These are phyloP conservation scores for Dysphania ambrosioides DNA, from an alignment of 148 eudicot genomes.

Conservation along the genomic window DNA sequence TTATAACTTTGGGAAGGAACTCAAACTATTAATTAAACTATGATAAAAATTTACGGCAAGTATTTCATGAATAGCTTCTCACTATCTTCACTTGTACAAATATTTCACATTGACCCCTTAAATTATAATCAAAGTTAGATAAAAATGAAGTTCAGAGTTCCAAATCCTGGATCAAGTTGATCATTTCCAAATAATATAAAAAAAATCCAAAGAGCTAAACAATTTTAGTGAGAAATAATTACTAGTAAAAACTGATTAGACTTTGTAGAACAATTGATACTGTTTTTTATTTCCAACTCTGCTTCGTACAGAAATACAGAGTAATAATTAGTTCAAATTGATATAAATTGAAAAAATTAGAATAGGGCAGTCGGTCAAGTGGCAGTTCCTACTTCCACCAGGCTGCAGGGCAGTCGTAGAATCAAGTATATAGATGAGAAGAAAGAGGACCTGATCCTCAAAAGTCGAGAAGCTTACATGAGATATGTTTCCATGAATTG, in stretches of 20 bases:
- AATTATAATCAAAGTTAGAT: too few relatives aligned
- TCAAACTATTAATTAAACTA: neutral
- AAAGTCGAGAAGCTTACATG: constrained; percentile 52
- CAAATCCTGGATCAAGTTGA: neutral
- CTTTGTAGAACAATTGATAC: neutral
- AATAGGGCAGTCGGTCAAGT: neutral
- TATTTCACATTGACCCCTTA: too few relatives aligned
- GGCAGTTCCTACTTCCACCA: neutral
- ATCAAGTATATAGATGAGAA: neutral
- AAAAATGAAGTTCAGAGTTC: neutral
- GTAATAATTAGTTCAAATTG: neutral
- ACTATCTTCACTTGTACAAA: too few relatives aligned
- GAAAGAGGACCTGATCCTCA: neutral
- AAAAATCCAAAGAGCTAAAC: neutral
- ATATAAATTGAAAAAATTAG: neutral
- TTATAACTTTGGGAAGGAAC: neutral
- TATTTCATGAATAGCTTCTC: neutral
- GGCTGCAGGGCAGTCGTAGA: neutral
- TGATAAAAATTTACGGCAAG: neutral
- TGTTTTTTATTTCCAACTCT: too few relatives aligned
- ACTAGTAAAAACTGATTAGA: too few relatives aligned
- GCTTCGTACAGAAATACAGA: too few relatives aligned
- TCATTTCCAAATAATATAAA: neutral
- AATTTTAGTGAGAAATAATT: neutral
- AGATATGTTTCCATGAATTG: constrained; percentile 90